Base-by-base conservation (phyloP, 768 basidiomycete species). In the Hemileccinum rubropunctum region DNA sequence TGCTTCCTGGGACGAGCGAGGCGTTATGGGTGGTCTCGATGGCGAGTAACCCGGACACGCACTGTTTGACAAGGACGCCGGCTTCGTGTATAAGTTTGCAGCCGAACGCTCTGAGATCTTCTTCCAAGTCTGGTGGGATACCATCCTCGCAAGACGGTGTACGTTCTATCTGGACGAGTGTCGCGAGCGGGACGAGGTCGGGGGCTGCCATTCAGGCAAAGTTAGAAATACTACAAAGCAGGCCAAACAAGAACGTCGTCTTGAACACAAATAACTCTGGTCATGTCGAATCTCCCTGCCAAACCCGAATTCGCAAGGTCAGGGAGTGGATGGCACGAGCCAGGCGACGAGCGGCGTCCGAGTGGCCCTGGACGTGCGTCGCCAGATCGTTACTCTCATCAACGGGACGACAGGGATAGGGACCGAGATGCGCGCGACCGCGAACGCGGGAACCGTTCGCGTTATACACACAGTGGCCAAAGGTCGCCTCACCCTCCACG, bases 71-170 rank as follows among this genome's bases (percentile, higher is more conserved):
- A 48, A 98, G 77, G 38, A 93, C 79, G 30, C 97, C 97, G 4
- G 95, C 93, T 71, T 97, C 86, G 62, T 98, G 91, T 18, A 99
- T 93, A 52, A 98, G 76, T 72, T 94, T 91, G 68, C 93, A 95
- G 2, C 95, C 97, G 58, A 86, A 91, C 1, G 88, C 86, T 40
- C 95, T 76, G 32, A 99, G 76, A 58, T 97, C 94, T 49, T 89
- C 83, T 65, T 99, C 95, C 13, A 97, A 70, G 20, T 87, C 83
- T 18, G 64, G 67, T 0, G 94, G 86, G 9, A 98, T 77, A 0
- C 89, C 91, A 73, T 98, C 94, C 53, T 82, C 78, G 23, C 72
- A 65, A 0, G 95, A 98, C 0, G 94, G 94, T 0, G 90, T 88
- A 33, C 76, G 79, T 57, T 85, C 75, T 42, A 94, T 81, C 60